Conservation (phyloP, 2,329 filamentous ascomycete genomes). For the Pseudonectria foliicola region DNA sequence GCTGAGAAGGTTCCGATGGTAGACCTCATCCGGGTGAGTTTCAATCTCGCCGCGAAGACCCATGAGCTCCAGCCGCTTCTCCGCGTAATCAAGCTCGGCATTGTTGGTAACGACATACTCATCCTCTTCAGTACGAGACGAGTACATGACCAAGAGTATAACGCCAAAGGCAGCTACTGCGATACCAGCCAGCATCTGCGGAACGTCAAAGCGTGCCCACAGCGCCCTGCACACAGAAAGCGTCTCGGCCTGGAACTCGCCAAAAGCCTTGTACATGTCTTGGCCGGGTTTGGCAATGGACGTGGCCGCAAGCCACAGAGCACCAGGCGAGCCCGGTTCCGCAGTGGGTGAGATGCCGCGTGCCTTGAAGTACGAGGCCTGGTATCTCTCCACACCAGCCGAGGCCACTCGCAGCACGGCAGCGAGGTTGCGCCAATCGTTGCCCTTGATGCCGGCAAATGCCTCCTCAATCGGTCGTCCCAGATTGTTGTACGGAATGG, state of each 20-base stretch:
- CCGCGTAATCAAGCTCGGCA: constrained; percentile 51
- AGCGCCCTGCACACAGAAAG: constrained; percentile 72
- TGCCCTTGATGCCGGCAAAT: constrained; percentile 64
- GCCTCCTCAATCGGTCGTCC: constrained; percentile 91
- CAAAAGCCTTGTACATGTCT: constrained; percentile 51
- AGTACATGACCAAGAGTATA: constrained; percentile 64
- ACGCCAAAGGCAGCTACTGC: constrained; percentile 62
- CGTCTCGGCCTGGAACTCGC: constrained; percentile 70
- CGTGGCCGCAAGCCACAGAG: constrained; percentile 43
- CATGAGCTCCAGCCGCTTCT: constrained; percentile 48
- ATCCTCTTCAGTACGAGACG: constrained; percentile 50
- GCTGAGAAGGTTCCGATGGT: constrained; percentile 27
- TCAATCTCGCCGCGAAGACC: constrained; percentile 30
- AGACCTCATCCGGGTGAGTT: constrained; percentile 31
- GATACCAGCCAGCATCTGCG: constrained; percentile 78
- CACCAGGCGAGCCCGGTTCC: constrained; percentile 31
- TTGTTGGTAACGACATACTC: constrained; percentile 48
- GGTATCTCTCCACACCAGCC: constrained; percentile 84
- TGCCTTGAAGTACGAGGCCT: constrained; percentile 70
- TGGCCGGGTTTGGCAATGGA: constrained; percentile 32
- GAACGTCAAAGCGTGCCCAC: constrained; percentile 88
- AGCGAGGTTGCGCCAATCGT: constrained; percentile 70
- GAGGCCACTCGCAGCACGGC: constrained; percentile 69
- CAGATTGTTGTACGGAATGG: constrained; percentile 93
- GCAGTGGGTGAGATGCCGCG: constrained; percentile 59